These are phyloP conservation scores for Strobilomyces confusus DNA, from an alignment of 768 basidiomycete species.

Conservation along the genomic window DNA sequence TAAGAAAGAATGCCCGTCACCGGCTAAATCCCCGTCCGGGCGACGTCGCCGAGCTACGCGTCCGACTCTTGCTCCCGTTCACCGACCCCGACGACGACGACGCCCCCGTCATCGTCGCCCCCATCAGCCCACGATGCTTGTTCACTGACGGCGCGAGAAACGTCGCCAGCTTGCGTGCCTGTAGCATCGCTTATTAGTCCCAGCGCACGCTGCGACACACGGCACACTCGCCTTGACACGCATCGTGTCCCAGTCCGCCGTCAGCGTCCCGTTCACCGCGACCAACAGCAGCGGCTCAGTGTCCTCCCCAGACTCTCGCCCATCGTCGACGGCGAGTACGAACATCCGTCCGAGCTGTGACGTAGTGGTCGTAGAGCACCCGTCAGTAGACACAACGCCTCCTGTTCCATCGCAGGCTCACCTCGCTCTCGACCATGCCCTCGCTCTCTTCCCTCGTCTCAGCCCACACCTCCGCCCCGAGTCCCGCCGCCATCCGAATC, in stretches of 20 bases:
- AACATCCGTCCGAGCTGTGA: conserved; percentile 65
- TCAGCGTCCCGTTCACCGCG: conserved; percentile 58
- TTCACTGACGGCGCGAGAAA: conserved; percentile 37
- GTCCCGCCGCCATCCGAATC: conserved; percentile 65
- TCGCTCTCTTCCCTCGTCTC: conserved; percentile 53
- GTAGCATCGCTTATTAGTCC: conserved; percentile 1
- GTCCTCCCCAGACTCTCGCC: conserved; percentile 3
- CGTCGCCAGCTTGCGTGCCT: conserved; percentile 31
- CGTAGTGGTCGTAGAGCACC: conserved; percentile 1
- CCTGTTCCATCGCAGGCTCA: conserved; percentile 27
- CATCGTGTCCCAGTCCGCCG: conserved; percentile 64
- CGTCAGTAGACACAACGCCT: not conserved
- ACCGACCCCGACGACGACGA: not conserved
- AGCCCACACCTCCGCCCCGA: conserved; percentile 74
- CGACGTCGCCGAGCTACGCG: conserved; percentile 27
- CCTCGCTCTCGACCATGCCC: conserved; percentile 79
- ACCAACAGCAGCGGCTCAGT: conserved; percentile 61
- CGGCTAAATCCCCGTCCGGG: conserved; percentile 22
- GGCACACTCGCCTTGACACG: conserved; percentile 51
- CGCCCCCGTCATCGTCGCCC: not conserved
- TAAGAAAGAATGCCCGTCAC: not conserved
- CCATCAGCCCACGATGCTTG: conserved; percentile 32
- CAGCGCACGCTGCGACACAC: not conserved
- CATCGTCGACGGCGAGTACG: conserved; percentile 59
- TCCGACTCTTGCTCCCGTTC: conserved; percentile 24